Conservation (phyloP, 371 early-diverging fungal species). For the Mucor saturninus region DNA sequence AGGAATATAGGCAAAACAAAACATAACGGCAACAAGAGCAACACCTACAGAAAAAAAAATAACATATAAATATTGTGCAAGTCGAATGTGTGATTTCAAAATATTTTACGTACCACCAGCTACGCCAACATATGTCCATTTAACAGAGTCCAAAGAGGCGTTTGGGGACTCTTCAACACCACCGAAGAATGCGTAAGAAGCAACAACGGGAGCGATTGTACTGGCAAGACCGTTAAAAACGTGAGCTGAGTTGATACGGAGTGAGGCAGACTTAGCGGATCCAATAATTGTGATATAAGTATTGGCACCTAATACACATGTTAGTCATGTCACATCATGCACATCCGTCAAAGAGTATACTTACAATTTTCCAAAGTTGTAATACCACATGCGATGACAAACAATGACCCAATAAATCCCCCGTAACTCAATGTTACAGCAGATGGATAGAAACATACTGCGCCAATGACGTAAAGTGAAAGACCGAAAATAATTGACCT, state of each 20-base stretch:
- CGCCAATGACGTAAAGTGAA: conserved; percentile 50
- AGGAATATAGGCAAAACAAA: conserved; percentile 49
- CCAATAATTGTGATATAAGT: conserved; percentile 52
- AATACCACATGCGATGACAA: conserved; percentile 54
- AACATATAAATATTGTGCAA: background rate
- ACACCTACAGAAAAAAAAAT: conserved; percentile 27
- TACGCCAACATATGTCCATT: conserved; percentile 54
- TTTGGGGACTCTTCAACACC: conserved; percentile 32
- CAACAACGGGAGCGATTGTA: conserved; percentile 51
- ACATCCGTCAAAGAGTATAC: background rate
- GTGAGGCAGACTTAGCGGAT: conserved; percentile 36
- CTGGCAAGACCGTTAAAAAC: conserved; percentile 54
- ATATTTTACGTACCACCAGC: conserved; percentile 37
- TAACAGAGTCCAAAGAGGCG: conserved; percentile 38
- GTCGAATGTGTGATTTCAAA: background rate
- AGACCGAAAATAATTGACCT: conserved; percentile 48
- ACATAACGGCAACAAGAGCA: conserved; percentile 39
- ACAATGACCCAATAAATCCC: conserved; percentile 51
- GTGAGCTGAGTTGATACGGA: conserved; percentile 51
- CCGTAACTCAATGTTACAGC: conserved; percentile 41
- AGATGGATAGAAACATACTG: conserved; percentile 52
- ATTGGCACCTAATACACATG: conserved; percentile 37
- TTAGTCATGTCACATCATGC: too few relatives aligned
- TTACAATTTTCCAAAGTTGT: conserved; percentile 55
- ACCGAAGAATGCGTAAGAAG: conserved; percentile 54